Base-by-base conservation (phyloP, 2,329 filamentous ascomycete genomes). In the Fusarium verticillioides region DNA sequence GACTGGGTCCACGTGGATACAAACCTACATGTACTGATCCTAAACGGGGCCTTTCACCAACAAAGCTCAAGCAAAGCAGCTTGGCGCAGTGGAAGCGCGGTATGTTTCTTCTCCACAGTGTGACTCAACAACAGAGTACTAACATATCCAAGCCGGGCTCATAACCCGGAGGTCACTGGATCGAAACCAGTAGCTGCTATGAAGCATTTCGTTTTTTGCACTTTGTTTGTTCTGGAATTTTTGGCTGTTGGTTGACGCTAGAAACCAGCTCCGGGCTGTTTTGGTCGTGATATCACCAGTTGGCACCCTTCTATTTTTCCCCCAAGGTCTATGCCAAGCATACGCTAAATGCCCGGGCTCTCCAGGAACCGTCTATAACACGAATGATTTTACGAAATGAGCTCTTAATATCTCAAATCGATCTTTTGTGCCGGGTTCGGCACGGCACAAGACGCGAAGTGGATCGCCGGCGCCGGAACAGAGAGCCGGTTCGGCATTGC, bases 1-100 rank as follows among this genome's bases (percentile, higher is more conserved):
- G 18, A 13, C 12, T 19, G 50, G 19, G 21, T 13, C 15, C 15
- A 21, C 8, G 8, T 10, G 9, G 1, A 36, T 12, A 4, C 6
- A 1, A 1, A 5, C 32, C 23, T 52, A 32, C 4, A 66, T 42
- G 18, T 42, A 28, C 23, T 6, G n/a, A 37, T 37, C 18, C 18
- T 28, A 32, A 26, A 19, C 1, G 4, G 1, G 50, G 16, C 21
- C 6, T 4, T 8, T 5, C 4, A 36, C 8, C 63, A 61, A 61
- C 46, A 67, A 61, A 46, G 64, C 63, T 67, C 54, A 53, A 42
- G 54, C 30, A 67, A 67, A 67, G 64, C 64, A 67, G 64, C 64
- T 67, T 67, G 64, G 64, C 64, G 64, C 64, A 67, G 64, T 67
- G 64, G 64, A 67, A 67, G 64, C 64, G 64, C 64, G 64, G 64